Percentiles rank a stretch among this genome's conserved stretches.
phyloP scores from a whole-genome alignment of 139 green algal species.

The Chlorella sorokiniana region DNA sequence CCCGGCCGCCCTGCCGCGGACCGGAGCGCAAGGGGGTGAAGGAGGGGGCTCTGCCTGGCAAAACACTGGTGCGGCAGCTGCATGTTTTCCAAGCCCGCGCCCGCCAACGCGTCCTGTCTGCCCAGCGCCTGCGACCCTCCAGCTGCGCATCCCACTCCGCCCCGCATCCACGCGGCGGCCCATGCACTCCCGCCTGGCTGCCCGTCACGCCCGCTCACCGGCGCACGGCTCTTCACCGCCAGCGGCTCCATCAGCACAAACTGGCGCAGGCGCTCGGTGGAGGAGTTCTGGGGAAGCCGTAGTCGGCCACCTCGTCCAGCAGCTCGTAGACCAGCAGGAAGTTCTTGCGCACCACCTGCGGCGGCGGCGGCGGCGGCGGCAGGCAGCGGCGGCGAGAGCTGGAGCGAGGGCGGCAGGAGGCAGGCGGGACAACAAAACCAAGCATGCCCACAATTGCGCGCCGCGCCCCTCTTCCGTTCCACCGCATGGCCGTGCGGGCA shows the following conservation, averaged over 20 bases:
- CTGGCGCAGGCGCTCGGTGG: conserved; percentile 89
- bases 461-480: too few relatives aligned
- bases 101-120: too few relatives aligned
- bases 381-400: too few relatives aligned
- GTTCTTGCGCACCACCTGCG: conserved; percentile 87
- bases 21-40: neutral
- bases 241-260: conserved; percentile 94
- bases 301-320: conserved; percentile 93
- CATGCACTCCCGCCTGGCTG: neutral
- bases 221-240: conserved; percentile 54
- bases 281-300: conserved; percentile 88
- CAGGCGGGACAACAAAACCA: too few relatives aligned
- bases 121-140: too few relatives aligned
- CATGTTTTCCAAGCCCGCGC: too few relatives aligned
- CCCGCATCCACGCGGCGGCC: too few relatives aligned
- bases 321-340: conserved; percentile 98
- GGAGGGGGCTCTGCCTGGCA: neutral
- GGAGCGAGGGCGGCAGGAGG: too few relatives aligned
- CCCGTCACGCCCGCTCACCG: conserved; percentile 18
- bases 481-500: too few relatives aligned
- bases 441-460: too few relatives aligned
- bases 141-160: too few relatives aligned
- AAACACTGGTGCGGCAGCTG: neutral
- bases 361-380: too few relatives aligned
- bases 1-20: neutral